Evolutionary conservation across 129 eudicot species (phyloP).

Genomic region (Heracleum sosnowskyi): DNA sequence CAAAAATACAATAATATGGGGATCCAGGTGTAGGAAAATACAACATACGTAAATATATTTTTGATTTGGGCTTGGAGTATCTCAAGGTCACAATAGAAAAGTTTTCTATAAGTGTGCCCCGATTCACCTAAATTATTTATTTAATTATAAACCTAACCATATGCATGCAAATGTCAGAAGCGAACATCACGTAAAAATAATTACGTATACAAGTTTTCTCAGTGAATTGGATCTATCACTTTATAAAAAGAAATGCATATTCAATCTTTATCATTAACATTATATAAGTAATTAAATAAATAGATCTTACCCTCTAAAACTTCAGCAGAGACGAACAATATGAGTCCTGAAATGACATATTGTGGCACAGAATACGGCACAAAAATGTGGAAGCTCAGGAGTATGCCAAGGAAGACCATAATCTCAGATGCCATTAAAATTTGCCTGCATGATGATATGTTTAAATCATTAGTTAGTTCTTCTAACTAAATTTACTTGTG

Average conservation of each 20-base stretch:
- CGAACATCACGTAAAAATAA: not conserved
- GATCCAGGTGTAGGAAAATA: not conserved
- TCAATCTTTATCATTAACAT: too few relatives aligned
- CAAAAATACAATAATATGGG: not conserved
- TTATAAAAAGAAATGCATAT: too few relatives aligned
- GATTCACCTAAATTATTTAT: not conserved
- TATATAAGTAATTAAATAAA: not conserved
- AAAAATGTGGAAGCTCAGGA: slow-evolving; percentile 64
- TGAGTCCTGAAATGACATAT: slow-evolving; percentile 77
- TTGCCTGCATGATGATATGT: slow-evolving; percentile 52
- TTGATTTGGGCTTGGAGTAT: not conserved
- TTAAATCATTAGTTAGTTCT: not conserved
- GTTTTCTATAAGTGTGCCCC: not conserved
- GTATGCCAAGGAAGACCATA: slow-evolving; percentile 70
- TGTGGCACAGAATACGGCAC: slow-evolving; percentile 71
- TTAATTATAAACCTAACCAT: not conserved
- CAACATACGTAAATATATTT: not conserved
- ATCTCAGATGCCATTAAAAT: slow-evolving; percentile 78
- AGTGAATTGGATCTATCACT: not conserved
- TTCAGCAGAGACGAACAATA: slow-evolving; percentile 90
- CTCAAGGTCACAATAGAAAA: not conserved
- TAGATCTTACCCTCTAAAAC: slow-evolving; percentile 71
- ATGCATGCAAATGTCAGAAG: not conserved
- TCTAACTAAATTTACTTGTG: not conserved
- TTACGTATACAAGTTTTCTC: not conserved